A percentile compares a stretch with the other conserved stretches of the same genome.
Evolutionary conservation across 768 basidiomycete genomes (phyloP).

Genomic region (Lactarius indigo): DNA sequence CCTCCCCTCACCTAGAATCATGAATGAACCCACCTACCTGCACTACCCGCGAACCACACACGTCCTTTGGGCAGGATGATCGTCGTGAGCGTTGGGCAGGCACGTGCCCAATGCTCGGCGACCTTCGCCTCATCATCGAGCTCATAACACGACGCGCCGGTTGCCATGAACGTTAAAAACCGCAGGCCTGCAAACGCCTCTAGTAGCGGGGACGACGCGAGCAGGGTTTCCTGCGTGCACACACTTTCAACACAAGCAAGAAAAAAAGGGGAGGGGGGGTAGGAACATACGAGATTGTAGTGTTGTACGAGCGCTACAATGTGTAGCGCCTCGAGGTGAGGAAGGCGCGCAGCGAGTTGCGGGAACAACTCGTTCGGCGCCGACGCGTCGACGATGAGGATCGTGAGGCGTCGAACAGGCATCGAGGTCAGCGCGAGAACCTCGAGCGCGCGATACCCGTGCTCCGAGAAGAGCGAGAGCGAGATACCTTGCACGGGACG

Average conservation of each 20-base stretch:
- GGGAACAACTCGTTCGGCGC: constrained; percentile 41
- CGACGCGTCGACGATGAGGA: constrained; percentile 53
- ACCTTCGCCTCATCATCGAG: constrained; percentile 46
- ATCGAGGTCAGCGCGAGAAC: constrained; percentile 39
- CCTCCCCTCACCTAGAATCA: background rate
- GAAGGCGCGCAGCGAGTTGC: constrained; percentile 46
- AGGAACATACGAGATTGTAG: constrained; percentile 42
- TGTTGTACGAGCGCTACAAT: constrained; percentile 52
- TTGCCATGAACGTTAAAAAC: constrained; percentile 62
- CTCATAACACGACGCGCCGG: constrained; percentile 27
- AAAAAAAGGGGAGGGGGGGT: background rate
- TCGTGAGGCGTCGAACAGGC: constrained; percentile 48
- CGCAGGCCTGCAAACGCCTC: constrained; percentile 38
- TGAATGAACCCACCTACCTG: constrained; percentile 21
- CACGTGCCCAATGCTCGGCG: constrained; percentile 51
- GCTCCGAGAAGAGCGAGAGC: constrained; percentile 47
- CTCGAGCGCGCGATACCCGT: constrained; percentile 41
- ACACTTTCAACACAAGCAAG: constrained; percentile 8
- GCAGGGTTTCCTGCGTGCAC: constrained; percentile 38
- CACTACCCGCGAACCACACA: constrained; percentile 49
- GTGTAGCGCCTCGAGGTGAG: constrained; percentile 55
- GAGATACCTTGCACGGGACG: constrained; percentile 50
- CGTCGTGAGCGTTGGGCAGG: constrained; percentile 58
- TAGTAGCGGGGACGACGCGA: constrained; percentile 40
- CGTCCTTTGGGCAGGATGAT: constrained; percentile 61